A percentile compares a stretch with the other conserved stretches of the same genome.
Conservation (phyloP, 495 filamentous ascomycete species). For the Hyaloscypha bicolor region DNA sequence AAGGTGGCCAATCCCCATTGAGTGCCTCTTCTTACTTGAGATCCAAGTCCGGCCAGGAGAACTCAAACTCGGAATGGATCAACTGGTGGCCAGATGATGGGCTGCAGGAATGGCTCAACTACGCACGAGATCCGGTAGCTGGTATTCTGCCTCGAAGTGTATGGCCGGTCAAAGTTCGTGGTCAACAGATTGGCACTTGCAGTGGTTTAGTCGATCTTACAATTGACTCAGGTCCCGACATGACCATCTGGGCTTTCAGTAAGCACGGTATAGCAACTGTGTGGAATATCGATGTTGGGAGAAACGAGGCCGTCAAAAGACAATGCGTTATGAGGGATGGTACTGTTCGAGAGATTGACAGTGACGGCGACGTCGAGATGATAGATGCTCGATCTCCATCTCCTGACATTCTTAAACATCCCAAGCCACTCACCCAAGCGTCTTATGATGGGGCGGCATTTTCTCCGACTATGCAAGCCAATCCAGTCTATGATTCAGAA, state of each 20-base stretch:
- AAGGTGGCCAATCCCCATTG: neutral
- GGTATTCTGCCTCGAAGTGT: slow-evolving; percentile 23
- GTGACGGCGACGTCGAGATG: slow-evolving; percentile 30
- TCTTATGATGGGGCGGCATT: slow-evolving; percentile 27
- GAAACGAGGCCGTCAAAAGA: slow-evolving; percentile 1
- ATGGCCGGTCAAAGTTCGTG: slow-evolving; percentile 40
- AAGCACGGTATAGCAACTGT: slow-evolving; percentile 35
- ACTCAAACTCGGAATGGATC: slow-evolving; percentile 22
- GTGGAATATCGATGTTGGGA: slow-evolving; percentile 37
- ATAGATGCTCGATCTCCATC: slow-evolving; percentile 1
- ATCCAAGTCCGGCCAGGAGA: slow-evolving; percentile 1
- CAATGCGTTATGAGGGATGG: slow-evolving; percentile 31
- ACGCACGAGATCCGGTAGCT: slow-evolving; percentile 20
- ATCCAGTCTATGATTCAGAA: slow-evolving; percentile 35
- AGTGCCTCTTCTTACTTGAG: slow-evolving; percentile 2
- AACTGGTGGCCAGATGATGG: slow-evolving; percentile 29
- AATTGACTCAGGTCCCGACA: slow-evolving; percentile 38
- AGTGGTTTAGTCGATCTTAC: slow-evolving; percentile 41
- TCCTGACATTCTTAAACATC: neutral
- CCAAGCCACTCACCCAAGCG: neutral
- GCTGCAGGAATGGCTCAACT: slow-evolving; percentile 24
- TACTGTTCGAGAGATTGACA: slow-evolving; percentile 28
- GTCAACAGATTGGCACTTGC: slow-evolving; percentile 40
- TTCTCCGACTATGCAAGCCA: neutral
- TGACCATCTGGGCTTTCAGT: slow-evolving; percentile 47